These are phyloP conservation scores for Monsonia emarginata DNA, from an alignment of 441 rosid species.

Conservation along the genomic window DNA sequence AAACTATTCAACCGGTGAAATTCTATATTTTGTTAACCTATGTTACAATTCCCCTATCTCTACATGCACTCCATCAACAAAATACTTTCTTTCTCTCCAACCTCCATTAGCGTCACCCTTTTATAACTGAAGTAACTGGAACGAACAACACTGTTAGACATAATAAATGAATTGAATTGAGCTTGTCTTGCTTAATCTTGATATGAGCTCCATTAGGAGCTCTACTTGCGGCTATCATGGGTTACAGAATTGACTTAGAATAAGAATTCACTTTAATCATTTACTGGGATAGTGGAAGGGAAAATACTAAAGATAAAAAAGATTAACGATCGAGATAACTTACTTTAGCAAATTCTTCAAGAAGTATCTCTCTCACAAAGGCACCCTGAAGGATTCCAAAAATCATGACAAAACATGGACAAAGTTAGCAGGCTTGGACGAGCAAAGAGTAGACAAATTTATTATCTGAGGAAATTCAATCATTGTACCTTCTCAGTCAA, in stretches of 20 bases:
- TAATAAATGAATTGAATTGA: background rate
- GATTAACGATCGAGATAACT: conserved; percentile 14
- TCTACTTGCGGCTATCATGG: background rate
- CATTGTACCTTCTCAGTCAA: conserved; percentile 64
- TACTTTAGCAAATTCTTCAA: conserved; percentile 85
- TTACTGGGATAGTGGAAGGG: background rate
- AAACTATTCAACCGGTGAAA: background rate
- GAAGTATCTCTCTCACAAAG: conserved; percentile 76
- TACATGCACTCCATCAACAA: background rate
- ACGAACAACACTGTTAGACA: background rate
- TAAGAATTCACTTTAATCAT: background rate
- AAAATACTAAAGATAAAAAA: conserved; percentile 7
- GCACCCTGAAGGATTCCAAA: conserved; percentile 50
- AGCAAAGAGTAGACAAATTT: background rate
- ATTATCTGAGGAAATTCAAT: conserved; percentile 1
- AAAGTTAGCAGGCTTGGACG: background rate
- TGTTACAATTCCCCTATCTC: background rate
- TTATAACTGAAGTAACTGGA: background rate
- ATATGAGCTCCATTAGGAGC: background rate
- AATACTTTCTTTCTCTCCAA: background rate
- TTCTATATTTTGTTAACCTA: background rate
- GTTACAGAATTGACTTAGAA: no score
- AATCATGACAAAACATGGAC: background rate
- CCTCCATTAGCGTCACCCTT: background rate
- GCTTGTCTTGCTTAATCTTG: background rate